phyloP scores from a whole-genome alignment of 148 eudicot genomes.

The Fagopyrum esculentum region DNA sequence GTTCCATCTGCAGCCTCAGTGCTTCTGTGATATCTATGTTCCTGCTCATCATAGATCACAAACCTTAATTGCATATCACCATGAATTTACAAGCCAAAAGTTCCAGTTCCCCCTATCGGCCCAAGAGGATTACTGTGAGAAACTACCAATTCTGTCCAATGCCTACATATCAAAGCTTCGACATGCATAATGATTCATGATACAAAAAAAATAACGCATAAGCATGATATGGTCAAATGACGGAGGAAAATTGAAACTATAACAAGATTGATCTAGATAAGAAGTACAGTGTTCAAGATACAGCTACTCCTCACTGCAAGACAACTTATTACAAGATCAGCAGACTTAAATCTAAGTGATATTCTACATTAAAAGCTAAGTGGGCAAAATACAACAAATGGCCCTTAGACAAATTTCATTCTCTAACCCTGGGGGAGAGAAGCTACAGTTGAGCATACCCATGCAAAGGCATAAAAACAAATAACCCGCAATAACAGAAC shows the following conservation, averaged over 20 bases:
- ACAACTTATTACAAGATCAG: not conserved
- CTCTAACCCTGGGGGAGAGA: not conserved
- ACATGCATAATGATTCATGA: too few species aligned
- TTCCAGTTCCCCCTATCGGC: too few species aligned
- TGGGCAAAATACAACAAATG: not conserved
- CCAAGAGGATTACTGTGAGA: too few species aligned
- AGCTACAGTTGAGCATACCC: constrained; percentile 7
- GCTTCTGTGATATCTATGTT: constrained; percentile 61
- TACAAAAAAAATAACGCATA: not conserved
- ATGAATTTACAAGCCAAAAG: not conserved
- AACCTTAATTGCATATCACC: not conserved
- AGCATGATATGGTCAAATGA: not conserved
- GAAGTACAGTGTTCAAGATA: not conserved
- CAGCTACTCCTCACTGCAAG: not conserved
- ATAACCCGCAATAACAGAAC: not conserved
- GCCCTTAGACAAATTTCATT: not conserved
- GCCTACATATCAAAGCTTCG: too few species aligned
- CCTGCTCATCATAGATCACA: constrained; percentile 22
- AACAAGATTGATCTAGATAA: not conserved
- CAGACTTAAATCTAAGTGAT: not conserved
- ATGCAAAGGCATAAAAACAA: not conserved
- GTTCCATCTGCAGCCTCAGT: constrained; percentile 64
- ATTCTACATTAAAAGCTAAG: not conserved
- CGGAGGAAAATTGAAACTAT: not conserved
- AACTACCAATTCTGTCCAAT: too few species aligned